Base-by-base conservation (phyloP, 2,329 filamentous ascomycete genomes). In the Claviceps quebecensis region DNA sequence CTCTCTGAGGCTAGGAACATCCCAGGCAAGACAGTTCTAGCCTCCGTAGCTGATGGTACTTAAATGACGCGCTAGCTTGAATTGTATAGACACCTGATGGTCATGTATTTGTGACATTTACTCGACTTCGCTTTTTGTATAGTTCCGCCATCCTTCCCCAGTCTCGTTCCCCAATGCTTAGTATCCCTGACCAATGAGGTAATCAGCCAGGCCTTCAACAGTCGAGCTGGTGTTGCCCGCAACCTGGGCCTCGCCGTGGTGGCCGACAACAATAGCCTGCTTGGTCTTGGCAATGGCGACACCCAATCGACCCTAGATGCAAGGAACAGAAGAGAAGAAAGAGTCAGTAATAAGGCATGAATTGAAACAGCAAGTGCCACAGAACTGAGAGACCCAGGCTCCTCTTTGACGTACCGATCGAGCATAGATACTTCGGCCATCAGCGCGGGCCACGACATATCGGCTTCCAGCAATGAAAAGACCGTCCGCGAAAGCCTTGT, bases 181-280 rank as follows among this genome's bases (percentile, higher is more conserved):
- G 76, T 94, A 95, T 57, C 81, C 80, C 57, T 79, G 73, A 61
- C 80, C 77, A 67, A 87, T 82, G 57, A 95, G 80, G 75, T 97
- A 96, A 69, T 95, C 87, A 62, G 80, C 88, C 56, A 98, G 78
- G 61, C 81, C 76, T 74, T 91, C 86, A 59, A 95, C 86, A 48
- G 86, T 87, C 66, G 79, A 79, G 61, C 83, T 83, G 56, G 87
- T 83, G 67, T 84, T 83, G 65, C 87, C 83, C 49, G 86, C 86
- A 67, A 86, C 76, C 59, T 83, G 72, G 56, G 68, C 67, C 67
- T 95, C 87, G 59, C 75, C 76, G 76, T 97, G 88, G 75, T 95
- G 88, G 60, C 81, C 86, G 66, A 98, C 72, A 65, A 98, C 80
- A 67, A 97, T 83, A 60, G 89, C 87, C 72, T 94, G 84, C 63